A percentile compares a stretch with the other conserved stretches of the same genome.
Evolutionary conservation across 495 filamentous ascomycete genomes (phyloP).

Genomic region (Stereocaulon alpinum): DNA sequence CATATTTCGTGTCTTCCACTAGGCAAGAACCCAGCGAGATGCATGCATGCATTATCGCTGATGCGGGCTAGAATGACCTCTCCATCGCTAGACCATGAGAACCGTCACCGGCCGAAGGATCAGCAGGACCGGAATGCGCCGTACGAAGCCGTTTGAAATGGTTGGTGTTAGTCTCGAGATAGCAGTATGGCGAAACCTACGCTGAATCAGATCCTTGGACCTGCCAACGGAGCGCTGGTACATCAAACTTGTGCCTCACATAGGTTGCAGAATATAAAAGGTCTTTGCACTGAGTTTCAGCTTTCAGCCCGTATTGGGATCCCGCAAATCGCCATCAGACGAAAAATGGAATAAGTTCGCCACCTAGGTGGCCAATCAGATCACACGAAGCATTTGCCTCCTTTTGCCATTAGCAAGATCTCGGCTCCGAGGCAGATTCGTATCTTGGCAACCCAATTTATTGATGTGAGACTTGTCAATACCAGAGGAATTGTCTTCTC

Average conservation of each 20-base stretch:
- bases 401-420: slow-evolving; percentile 1
- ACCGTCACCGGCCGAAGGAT: neutral
- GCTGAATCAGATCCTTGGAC: neutral
- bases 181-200: neutral
- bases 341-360: slow-evolving; percentile 3
- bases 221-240: neutral
- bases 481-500: neutral
- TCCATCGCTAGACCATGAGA: neutral
- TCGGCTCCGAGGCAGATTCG: neutral
- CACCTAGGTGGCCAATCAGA: slow-evolving; percentile 10
- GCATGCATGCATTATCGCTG: neutral
- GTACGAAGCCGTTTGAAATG: neutral
- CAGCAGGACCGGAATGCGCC: neutral
- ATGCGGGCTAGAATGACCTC: neutral
- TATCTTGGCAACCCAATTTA: neutral
- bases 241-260: neutral
- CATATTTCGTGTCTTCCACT: neutral
- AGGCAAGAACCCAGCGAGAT: neutral
- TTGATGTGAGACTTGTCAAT: neutral
- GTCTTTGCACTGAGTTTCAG: neutral
- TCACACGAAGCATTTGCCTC: slow-evolving; percentile 1
- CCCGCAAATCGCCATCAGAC: neutral
- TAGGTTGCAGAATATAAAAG: neutral
- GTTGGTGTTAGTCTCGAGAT: neutral
- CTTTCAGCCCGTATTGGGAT: slow-evolving; percentile 6